A percentile compares a stretch with the other conserved stretches of the same genome.
These are phyloP conservation scores for Rusavskia elegans DNA, from an alignment of 495 filamentous ascomycete genomes.

Conservation along the genomic window DNA sequence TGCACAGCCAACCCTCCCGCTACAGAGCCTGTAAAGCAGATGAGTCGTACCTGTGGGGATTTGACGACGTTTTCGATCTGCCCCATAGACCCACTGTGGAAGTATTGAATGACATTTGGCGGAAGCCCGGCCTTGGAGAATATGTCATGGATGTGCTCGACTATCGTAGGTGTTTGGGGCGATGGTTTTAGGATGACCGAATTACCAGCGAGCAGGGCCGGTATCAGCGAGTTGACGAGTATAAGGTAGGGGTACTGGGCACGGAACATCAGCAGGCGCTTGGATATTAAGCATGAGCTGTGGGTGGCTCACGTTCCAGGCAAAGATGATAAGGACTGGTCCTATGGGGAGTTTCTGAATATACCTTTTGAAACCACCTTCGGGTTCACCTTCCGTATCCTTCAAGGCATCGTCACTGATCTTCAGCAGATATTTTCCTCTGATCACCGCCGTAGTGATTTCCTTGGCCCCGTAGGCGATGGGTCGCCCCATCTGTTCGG, in stretches of 20 bases:
- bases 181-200: conserved; percentile 85
- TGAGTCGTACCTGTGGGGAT: conserved; percentile 53
- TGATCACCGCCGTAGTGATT: conserved; percentile 61
- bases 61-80: conserved; percentile 57
- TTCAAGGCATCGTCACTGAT: conserved; percentile 40
- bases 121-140: conserved; percentile 69
- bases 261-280: conserved; percentile 1
- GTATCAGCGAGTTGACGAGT: conserved; percentile 77
- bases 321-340: conserved; percentile 73
- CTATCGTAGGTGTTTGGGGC: conserved; percentile 82
- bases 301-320: conserved; percentile 54
- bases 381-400: conserved; percentile 62
- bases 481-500: conserved; percentile 87
- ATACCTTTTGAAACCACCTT: conserved; percentile 76
- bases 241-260: conserved; percentile 81
- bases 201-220: conserved; percentile 75
- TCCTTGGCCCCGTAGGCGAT: conserved; percentile 73
- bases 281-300: neutral
- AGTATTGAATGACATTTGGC: conserved; percentile 67
- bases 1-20: conserved; percentile 76
- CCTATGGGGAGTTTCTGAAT: conserved; percentile 78
- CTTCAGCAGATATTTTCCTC: conserved; percentile 67
- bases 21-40: conserved; percentile 92
- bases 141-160: conserved; percentile 59
- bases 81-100: conserved; percentile 63